phyloP scores from a whole-genome alignment of 2,329 filamentous ascomycete species.

The Xylariaceae sp. region DNA sequence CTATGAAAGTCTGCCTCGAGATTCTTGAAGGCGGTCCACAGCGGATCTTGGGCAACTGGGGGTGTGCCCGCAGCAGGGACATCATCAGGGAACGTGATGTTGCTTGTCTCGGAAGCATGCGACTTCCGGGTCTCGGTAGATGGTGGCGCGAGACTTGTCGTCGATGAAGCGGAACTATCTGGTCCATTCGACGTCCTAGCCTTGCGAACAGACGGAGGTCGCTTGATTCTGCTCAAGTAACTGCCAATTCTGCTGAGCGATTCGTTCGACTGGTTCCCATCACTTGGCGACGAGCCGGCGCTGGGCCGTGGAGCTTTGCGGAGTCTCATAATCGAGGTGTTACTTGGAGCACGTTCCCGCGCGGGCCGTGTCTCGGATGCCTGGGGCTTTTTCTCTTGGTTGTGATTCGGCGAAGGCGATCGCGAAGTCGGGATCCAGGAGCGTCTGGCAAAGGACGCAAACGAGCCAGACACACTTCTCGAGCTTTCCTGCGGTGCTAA shows the following conservation, averaged over 20 bases:
- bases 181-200: slow-evolving; percentile 28
- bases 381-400: slow-evolving; percentile 25
- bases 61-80: slow-evolving; percentile 11
- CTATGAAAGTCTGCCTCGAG: slow-evolving; percentile 45
- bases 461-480: slow-evolving; percentile 40
- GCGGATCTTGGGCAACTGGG: slow-evolving; percentile 41
- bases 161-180: slow-evolving; percentile 44
- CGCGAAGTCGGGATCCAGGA: slow-evolving; percentile 48
- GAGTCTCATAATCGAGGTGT: slow-evolving; percentile 30
- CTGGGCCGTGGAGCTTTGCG: slow-evolving; percentile 32
- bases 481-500: slow-evolving; percentile 34
- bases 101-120: slow-evolving; percentile 32
- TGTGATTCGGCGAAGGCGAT: slow-evolving; percentile 42
- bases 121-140: slow-evolving; percentile 34
- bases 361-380: slow-evolving; percentile 18
- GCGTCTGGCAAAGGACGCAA: slow-evolving; percentile 46
- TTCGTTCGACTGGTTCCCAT: slow-evolving; percentile 33
- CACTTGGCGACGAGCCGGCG: slow-evolving; percentile 29
- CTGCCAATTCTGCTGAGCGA: slow-evolving; percentile 31
- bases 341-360: slow-evolving; percentile 29
- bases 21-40: slow-evolving; percentile 52
- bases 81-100: slow-evolving; percentile 31
- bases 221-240: slow-evolving; percentile 50
- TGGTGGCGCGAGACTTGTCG: slow-evolving; percentile 42
- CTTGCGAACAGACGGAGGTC: slow-evolving; percentile 40